Conservation (phyloP, 2,329 filamentous ascomycete genomes). For the Hysterium pulicare region DNA sequence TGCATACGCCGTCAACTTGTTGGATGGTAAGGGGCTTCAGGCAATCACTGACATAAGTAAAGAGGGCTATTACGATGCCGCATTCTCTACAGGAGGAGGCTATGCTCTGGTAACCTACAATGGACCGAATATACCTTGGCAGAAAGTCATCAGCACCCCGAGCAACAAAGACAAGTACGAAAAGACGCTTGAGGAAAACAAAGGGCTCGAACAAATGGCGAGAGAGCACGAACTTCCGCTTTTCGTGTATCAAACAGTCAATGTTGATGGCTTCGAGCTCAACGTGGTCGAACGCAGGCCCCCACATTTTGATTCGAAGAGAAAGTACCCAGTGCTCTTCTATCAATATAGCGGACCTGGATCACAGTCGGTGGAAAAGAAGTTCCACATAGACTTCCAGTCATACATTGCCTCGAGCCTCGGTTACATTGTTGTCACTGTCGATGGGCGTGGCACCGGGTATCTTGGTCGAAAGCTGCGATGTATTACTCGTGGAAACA, state of each 20-base stretch:
- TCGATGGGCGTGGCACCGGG: conserved; percentile 91
- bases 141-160: conserved; percentile 83
- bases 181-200: conserved; percentile 75
- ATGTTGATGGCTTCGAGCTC: conserved; percentile 72
- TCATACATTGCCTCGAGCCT: conserved; percentile 80
- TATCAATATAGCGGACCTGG: conserved; percentile 90
- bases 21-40: conserved; percentile 72
- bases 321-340: conserved; percentile 91
- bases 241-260: conserved; percentile 76
- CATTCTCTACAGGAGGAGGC: conserved; percentile 78
- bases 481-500: conserved; percentile 74
- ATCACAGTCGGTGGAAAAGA: conserved; percentile 82
- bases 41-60: conserved; percentile 70
- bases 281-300: conserved; percentile 81
- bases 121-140: conserved; percentile 84
- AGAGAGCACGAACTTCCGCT: conserved; percentile 77
- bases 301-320: conserved; percentile 78
- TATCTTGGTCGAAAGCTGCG: conserved; percentile 82
- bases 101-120: conserved; percentile 82
- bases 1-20: conserved; percentile 81
- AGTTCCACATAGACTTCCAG: conserved; percentile 83
- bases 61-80: conserved; percentile 76
- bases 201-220: conserved; percentile 63
- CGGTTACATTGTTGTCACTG: conserved; percentile 90
- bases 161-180: conserved; percentile 63